Base-by-base conservation (phyloP, 306 rosid genomes). In the Cucumis cinereus region DNA sequence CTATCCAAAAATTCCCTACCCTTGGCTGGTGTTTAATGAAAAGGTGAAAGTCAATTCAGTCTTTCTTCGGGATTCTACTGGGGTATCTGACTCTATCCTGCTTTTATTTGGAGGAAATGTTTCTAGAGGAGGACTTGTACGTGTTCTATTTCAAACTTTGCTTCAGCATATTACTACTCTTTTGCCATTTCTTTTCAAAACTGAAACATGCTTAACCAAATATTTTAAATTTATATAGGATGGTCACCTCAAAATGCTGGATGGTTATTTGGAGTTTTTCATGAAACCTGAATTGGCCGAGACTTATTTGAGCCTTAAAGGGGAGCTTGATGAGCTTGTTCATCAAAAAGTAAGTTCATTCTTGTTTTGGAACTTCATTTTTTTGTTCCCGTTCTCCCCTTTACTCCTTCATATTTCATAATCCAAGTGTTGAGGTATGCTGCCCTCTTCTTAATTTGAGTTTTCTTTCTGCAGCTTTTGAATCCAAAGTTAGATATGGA, bases 11-110 rank as follows among this genome's bases (percentile, higher is more conserved):
- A 95, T 95, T 88, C 91, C 96, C 28, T 90, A 89, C 84, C 97
- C 99, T 28, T 95, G 99, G 99, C 86, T 95, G 41, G 92, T 95
- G 81, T 95, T 95, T 74, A 95, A 95, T 3, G 99, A 92, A 85
- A 94, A 92, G 86, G 83, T 94, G 73, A 94, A 94, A 87, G 98
- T 94, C 81, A 92, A 94, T 82, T 90, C 98, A 16, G 95, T 94
- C 79, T 92, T 92, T 64, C 88, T 94, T 62, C 96, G 99, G 54
- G 99, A 94, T 81, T 94, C 99, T 56, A 90, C 98, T 12, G 99
- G 87, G 23, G 84, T 95, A 41, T 85, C 98, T 28, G 99, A 92
- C 82, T 90, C 98, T 50, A 78, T 85, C 79, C 81, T 95, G 63
- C 97, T 95, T 72, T 79, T 95, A 63, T 92, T 92, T 80, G 99